These are phyloP conservation scores for Tetrastigma voinierianum DNA, from an alignment of 164 flowering plant genomes.

Conservation along the genomic window DNA sequence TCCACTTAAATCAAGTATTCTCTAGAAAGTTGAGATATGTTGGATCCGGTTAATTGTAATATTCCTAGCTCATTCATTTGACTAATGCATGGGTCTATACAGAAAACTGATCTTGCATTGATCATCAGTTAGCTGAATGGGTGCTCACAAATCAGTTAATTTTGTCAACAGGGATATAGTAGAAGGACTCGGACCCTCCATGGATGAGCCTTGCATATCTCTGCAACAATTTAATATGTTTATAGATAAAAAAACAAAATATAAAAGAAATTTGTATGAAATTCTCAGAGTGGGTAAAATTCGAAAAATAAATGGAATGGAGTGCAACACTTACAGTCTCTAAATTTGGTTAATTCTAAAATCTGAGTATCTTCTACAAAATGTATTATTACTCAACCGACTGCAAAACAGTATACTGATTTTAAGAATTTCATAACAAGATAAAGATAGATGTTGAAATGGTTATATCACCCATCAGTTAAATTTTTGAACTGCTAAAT, in stretches of 20 bases:
- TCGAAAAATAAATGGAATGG: background rate
- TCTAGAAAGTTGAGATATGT: slow-evolving; percentile 42
- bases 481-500: slow-evolving; percentile 50
- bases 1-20: slow-evolving; percentile 73
- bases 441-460: background rate
- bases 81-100: background rate
- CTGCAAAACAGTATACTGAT: slow-evolving; percentile 43
- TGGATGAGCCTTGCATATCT: slow-evolving; percentile 75
- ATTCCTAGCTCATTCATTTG: background rate
- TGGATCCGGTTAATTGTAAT: background rate
- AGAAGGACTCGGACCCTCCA: slow-evolving; percentile 86
- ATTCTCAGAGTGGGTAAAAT: background rate
- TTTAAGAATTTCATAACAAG: background rate
- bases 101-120: background rate
- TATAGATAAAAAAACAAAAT: background rate
- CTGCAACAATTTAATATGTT: slow-evolving; percentile 31
- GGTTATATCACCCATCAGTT: slow-evolving; percentile 30
- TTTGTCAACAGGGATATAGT: slow-evolving; percentile 47
- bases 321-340: slow-evolving; percentile 48
- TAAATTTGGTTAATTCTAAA: slow-evolving; percentile 57
- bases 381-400: slow-evolving; percentile 61
- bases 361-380: slow-evolving; percentile 80
- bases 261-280: background rate
- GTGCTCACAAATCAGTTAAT: slow-evolving; percentile 53
- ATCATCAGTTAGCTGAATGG: background rate